Percentiles rank a stretch among this genome's conserved stretches.
phyloP scores from a whole-genome alignment of 1,284 basidiomycete species.

The Papiliotrema terrestris region DNA sequence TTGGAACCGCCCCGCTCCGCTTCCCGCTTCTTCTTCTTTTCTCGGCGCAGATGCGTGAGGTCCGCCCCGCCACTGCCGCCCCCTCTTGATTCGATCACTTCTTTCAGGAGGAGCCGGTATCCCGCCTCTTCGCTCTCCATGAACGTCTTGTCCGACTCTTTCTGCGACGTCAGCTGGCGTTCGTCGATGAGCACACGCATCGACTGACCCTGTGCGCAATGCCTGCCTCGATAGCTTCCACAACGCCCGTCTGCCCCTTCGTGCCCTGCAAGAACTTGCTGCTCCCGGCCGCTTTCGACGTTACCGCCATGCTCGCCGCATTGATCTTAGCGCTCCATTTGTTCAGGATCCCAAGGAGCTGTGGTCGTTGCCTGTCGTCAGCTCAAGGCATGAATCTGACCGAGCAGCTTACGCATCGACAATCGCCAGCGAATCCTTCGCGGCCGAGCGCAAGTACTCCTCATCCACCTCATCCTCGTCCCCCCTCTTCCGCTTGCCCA shows the following conservation, averaged over 20 bases:
- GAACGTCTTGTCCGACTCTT: slow-evolving; percentile 24
- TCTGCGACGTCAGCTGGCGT: slow-evolving; percentile 1
- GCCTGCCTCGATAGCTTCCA: slow-evolving; percentile 41
- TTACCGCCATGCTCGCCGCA: slow-evolving; percentile 62
- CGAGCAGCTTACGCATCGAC: slow-evolving; percentile 31
- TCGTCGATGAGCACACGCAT: background rate
- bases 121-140: slow-evolving; percentile 75
- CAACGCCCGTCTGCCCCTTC: slow-evolving; percentile 50
- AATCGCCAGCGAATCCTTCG: slow-evolving; percentile 33
- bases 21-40: slow-evolving; percentile 65
- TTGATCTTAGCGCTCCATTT: slow-evolving; percentile 95
- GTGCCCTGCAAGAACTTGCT: slow-evolving; percentile 63
- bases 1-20: slow-evolving; percentile 94
- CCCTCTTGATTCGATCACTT: slow-evolving; percentile 68
- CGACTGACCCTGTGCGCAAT: slow-evolving; percentile 31
- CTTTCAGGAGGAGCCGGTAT: slow-evolving; percentile 81
- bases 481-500: slow-evolving; percentile 24
- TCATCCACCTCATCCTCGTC: slow-evolving; percentile 19
- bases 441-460: slow-evolving; percentile 34
- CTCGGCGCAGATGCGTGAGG: slow-evolving; percentile 42
- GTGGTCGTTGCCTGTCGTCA: slow-evolving; percentile 59
- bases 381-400: background rate
- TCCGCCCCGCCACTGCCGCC: slow-evolving; percentile 29
- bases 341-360: slow-evolving; percentile 67
- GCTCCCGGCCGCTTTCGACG: slow-evolving; percentile 32